Percentiles rank a stretch among this genome's conserved stretches.
Conservation (phyloP, 75 land plant species). For the Pseudotsuga menziesii region DNA sequence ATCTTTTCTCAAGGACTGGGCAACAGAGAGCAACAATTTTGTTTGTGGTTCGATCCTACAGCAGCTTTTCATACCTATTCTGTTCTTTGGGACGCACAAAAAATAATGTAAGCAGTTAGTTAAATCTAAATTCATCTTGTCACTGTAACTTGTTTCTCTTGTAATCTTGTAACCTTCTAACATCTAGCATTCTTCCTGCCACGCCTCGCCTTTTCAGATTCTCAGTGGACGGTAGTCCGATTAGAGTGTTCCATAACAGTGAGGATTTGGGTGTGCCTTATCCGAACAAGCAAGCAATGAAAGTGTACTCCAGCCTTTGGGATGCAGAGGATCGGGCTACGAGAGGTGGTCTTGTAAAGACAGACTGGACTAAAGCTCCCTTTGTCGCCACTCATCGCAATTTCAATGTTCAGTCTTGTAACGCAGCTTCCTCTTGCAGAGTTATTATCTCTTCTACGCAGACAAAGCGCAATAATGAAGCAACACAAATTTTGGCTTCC, state of each 20-base stretch:
- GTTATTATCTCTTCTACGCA: too few species aligned
- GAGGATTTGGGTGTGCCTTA: slow-evolving; percentile 40
- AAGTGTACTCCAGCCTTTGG: slow-evolving; percentile 71
- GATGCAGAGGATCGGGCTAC: slow-evolving; percentile 87
- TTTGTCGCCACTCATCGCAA: slow-evolving; percentile 54
- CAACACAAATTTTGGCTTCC: too few species aligned
- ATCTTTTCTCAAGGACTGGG: neutral
- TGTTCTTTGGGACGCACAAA: slow-evolving; percentile 9
- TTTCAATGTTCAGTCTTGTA: slow-evolving; percentile 29
- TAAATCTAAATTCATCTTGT: too few species aligned
- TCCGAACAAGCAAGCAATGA: slow-evolving; percentile 68
- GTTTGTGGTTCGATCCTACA: slow-evolving; percentile 3
- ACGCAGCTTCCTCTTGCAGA: neutral
- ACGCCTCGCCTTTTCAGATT: slow-evolving; percentile 27
- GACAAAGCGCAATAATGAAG: too few species aligned
- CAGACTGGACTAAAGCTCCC: slow-evolving; percentile 64
- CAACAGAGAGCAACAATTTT: neutral
- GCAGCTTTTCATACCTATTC: neutral
- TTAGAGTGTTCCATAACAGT: slow-evolving; percentile 49
- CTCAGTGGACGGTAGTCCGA: slow-evolving; percentile 57
- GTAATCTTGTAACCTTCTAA: too few species aligned
- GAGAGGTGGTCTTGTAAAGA: slow-evolving; percentile 65
- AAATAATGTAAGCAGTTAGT: slow-evolving; percentile 7
- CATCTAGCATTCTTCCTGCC: neutral
- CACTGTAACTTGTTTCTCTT: too few species aligned